Base-by-base conservation (phyloP, 768 basidiomycete species). In the Kwoniella newhampshirensis region DNA sequence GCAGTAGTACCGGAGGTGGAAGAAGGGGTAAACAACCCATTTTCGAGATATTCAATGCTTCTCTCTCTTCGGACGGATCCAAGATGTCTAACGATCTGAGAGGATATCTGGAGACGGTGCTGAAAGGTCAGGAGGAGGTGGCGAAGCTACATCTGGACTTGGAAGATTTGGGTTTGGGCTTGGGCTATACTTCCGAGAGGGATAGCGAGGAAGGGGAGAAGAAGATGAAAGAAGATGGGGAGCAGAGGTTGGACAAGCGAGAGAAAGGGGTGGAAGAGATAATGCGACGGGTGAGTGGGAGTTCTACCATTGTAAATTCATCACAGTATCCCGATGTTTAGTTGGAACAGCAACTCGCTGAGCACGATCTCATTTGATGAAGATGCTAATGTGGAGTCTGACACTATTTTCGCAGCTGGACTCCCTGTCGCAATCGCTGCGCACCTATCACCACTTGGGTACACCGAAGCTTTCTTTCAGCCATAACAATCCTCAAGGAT, bases 191-290 rank as follows among this genome's bases (percentile, higher is more conserved):
- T n/a, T n/a, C 20, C 15, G 46, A 37, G 50, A 53, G 25, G 25
- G 25, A 37, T n/a, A 42, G 41, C 17, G n/a, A 25, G 30, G 48
- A 39, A 23, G 26, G 6, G 20, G 39, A 36, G 28, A 35, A 27
- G 30, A 40, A 36, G 3, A 46, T 18, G 39, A 46, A 51, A 13
- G 25, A 27, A 20, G 53, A 44, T 27, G 28, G n/a, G 4, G 54
- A 58, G 41, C 47, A 51, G 7, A 49, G 44, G 20, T 40, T 63
- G 27, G 39, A 43, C 5, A 25, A 48, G 25, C 28, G 68, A 28
- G 68, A 70, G 37, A 64, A 67, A 40, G 71, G 68, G 2, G 55
- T 70, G 2, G 71, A 73, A 12, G 66, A 70, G 37, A 68, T 73
- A 28, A 73, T 73, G 71, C 47, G 62, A 8, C 42, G 55, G 39